Evolutionary conservation across 129 eudicot genomes (phyloP).

Genomic region (Heracleum sosnowskyi): DNA sequence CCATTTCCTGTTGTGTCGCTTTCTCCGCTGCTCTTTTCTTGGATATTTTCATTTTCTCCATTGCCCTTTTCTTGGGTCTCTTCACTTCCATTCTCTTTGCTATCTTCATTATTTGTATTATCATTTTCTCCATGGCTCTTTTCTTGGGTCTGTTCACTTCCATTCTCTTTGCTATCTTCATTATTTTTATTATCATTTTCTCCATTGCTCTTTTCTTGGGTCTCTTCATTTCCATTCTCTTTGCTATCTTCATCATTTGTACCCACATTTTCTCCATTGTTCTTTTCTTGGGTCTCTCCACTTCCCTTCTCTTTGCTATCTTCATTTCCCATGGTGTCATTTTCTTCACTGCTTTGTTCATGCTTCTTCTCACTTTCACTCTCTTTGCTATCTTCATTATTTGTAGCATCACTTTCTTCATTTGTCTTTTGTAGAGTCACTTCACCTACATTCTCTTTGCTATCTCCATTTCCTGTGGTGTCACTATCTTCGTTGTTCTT

Average conservation of each 20-base stretch:
- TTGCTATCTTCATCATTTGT: slow-evolving; percentile 13
- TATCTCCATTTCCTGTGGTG: slow-evolving; percentile 8
- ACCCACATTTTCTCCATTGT: slow-evolving; percentile 12
- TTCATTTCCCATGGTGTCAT: slow-evolving; percentile 21
- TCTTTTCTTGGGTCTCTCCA: slow-evolving; percentile 11
- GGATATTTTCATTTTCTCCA: slow-evolving; percentile 21
- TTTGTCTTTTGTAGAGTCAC: slow-evolving; percentile 26
- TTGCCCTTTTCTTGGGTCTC: slow-evolving; percentile 25
- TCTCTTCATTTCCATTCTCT: slow-evolving; percentile 21
- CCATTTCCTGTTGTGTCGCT: slow-evolving; percentile 3
- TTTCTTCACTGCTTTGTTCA: slow-evolving; percentile 13
- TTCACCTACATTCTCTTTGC: slow-evolving; percentile 22
- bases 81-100: slow-evolving; percentile 10
- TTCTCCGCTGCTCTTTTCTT: slow-evolving; percentile 26
- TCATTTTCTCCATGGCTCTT: slow-evolving; percentile 6
- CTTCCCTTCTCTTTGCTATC: slow-evolving; percentile 30
- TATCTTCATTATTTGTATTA: slow-evolving; percentile 1
- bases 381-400: slow-evolving; percentile 27
- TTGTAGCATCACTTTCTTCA: slow-evolving; percentile 14
- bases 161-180: slow-evolving; percentile 29
- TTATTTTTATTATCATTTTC: background rate
- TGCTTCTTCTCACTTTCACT: slow-evolving; percentile 16
- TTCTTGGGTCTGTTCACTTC: slow-evolving; percentile 8
- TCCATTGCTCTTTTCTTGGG: slow-evolving; percentile 26
- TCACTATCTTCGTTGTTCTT: slow-evolving; percentile 17